Evolutionary conservation across 352 stramenopile species (phyloP), one percentile per base, ranked within the genome.

Genomic region (Phytophthora cajani): DNA sequence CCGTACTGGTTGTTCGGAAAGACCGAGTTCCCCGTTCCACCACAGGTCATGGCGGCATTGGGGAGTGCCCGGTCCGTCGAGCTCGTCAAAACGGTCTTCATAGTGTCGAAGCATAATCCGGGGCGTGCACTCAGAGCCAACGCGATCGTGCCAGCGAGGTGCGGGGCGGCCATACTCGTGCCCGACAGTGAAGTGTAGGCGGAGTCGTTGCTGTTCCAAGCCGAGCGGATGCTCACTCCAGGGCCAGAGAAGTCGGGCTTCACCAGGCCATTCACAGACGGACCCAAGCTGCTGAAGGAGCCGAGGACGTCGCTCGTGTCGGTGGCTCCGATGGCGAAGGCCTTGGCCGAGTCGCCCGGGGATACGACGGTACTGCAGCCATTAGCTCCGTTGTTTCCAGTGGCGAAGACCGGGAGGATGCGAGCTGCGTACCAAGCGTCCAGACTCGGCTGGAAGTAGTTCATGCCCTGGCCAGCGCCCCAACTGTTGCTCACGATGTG

Each of bases 1-100:
- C 82, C 82, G 33, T 77, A 86, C 46, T 80, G 67, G 67, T 89
- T 90, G 81, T 90, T 90, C 16, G 82, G 82, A 53, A 77, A 88
- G n/a, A 36, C 49, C 3, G 42, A 52, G 59, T 78, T 67, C 0
- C 56, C 38, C 8, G 78, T 85, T 27, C 58, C 62, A 5, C 81
- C 79, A 54, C 82, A 90, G 0, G 68, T 75, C 47, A 49, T 17
- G 6, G 16, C 33, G 23, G 72, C 14, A 9, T 27, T 67, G 5
- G 72, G 62, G 14, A 79, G 42, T 8, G 47, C 19, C 6, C 47
- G 58, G 10, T 69, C 55, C 1, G 50, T 79, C 25, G 66, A 71
- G 12, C 67, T 19, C 7, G 46, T 27, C 27, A 90, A 51, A 17
- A 79, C 44, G 0, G 57, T 47, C 62, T 78, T 79, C 56, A 87